Evolutionary conservation across 1,139 yeast genomes (phyloP).

Genomic region (Protomyces pachydermus): DNA sequence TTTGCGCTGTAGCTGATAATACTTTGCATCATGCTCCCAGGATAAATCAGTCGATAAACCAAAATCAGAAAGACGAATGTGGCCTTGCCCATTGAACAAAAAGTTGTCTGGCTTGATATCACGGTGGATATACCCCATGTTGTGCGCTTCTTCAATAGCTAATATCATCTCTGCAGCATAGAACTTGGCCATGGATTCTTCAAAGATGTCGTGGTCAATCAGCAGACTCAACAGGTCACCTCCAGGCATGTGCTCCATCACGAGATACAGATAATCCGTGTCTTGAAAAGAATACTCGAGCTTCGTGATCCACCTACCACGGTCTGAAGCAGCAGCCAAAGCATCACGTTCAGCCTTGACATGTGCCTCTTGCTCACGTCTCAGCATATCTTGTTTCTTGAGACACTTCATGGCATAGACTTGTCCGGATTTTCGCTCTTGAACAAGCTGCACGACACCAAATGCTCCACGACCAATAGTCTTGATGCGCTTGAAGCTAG

Average conservation of each 20-base stretch:
- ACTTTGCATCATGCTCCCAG: constrained; percentile 61
- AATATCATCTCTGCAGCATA: constrained; percentile 81
- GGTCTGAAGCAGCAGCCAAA: constrained; percentile 24
- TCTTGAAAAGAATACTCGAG: constrained; percentile 27
- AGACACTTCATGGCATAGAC: constrained; percentile 29
- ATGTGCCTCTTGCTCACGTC: constrained; percentile 49
- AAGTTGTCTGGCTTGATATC: constrained; percentile 74
- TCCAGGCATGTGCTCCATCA: constrained; percentile 96
- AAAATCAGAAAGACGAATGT: constrained; percentile 76
- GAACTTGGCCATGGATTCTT: constrained; percentile 81
- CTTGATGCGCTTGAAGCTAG: constrained; percentile 19
- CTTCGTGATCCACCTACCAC: constrained; percentile 24
- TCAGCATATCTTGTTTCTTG: constrained; percentile 27
- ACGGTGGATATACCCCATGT: constrained; percentile 76
- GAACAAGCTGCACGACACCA: constrained; percentile 28
- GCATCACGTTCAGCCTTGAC: constrained; percentile 50
- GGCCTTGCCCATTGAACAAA: constrained; percentile 73
- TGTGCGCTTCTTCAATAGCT: constrained; percentile 75
- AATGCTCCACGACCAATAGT: constrained; percentile 29
- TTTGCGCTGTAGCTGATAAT: constrained; percentile 24
- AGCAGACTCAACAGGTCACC: constrained; percentile 78
- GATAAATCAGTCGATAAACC: constrained; percentile 52
- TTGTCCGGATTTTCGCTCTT: constrained; percentile 9
- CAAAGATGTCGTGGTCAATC: constrained; percentile 69
- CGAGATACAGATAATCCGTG: constrained; percentile 76